Base-by-base conservation (phyloP, 768 basidiomycete genomes). In the Exsudoporus frostii region DNA sequence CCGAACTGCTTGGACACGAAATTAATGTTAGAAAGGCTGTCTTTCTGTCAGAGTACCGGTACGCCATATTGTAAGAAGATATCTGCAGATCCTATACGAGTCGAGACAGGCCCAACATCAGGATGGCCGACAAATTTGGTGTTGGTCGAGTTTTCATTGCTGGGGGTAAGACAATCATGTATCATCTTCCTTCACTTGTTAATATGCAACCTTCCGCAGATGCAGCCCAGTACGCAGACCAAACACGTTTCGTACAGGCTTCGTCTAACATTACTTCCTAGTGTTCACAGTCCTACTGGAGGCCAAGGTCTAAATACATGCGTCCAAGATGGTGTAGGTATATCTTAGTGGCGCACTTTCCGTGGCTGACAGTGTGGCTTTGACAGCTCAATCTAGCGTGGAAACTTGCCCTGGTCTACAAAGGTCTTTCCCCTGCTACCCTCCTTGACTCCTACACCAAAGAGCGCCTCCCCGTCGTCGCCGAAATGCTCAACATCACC, bases 401-500 rank as follows among this genome's bases (percentile, higher is more conserved):
- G 79, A 80, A 80, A 54, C 56, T 79, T 10, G 66, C 76, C 3
- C 65, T 77, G 5, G 76, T 76, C 13, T 47, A 67, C 33, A 76
- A 75, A 47, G 66, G 69, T 2, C 55, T 73, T 30, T 66, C 77
- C 3, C 61, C 70, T 5, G 54, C 46, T 0, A 52, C 68, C 5
- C 67, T 80, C 17, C 73, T 80, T 6, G 64, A 72, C 27, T 68
- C 74, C 0, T 80, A 79, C 50, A 65, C 61, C n/a, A 44, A 65
- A 14, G 79, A 80, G 56, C 76, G 79, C 14, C 55, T 79, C 33
- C 77, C 73, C 1, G 73, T 80, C 32, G 74, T 79, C 48, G 70
- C 71, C 1, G 70, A 74, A 48, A 78, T 78, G 75, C 71, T 81
- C 20, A 51, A 73, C 44, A 54, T 68, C 32, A 74, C 76, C 25